Conservation (phyloP, 306 rosid genomes). For the Cucumis cinereus region DNA sequence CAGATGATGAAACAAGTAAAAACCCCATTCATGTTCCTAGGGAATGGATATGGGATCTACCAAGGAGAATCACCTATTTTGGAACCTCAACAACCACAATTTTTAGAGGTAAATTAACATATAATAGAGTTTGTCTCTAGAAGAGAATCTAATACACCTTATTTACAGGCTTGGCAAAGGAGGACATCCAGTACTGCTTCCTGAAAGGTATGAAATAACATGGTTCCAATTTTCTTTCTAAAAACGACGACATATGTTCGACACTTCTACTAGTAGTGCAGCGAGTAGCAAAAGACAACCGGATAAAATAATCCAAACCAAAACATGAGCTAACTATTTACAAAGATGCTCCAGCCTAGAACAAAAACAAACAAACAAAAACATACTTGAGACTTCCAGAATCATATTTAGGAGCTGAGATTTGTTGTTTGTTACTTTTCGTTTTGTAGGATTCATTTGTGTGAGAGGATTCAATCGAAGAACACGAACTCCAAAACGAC, state of each 20-base stretch:
- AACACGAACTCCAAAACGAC: slow-evolving; percentile 21
- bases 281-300: too few species aligned
- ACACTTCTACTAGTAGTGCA: background rate
- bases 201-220: slow-evolving; percentile 26
- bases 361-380: background rate
- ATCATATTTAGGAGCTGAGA: too few species aligned
- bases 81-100: slow-evolving; percentile 36
- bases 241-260: background rate
- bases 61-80: slow-evolving; percentile 20
- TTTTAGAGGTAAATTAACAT: slow-evolving; percentile 25
- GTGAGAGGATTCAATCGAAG: slow-evolving; percentile 33
- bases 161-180: slow-evolving; percentile 15
- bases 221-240: background rate
- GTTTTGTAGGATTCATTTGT: slow-evolving; percentile 32
- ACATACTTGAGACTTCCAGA: too few species aligned
- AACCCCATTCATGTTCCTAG: slow-evolving; percentile 44
- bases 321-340: background rate
- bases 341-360: background rate
- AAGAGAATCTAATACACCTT: background rate
- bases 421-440: too few species aligned
- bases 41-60: slow-evolving; percentile 29
- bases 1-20: slow-evolving; percentile 32
- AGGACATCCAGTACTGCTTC: slow-evolving; percentile 16
- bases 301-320: too few species aligned
- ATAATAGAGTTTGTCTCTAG: background rate